A percentile compares a stretch with the other conserved stretches of the same genome.
Conservation (phyloP, 305 asterid genomes). For the Rubia peregrina region DNA sequence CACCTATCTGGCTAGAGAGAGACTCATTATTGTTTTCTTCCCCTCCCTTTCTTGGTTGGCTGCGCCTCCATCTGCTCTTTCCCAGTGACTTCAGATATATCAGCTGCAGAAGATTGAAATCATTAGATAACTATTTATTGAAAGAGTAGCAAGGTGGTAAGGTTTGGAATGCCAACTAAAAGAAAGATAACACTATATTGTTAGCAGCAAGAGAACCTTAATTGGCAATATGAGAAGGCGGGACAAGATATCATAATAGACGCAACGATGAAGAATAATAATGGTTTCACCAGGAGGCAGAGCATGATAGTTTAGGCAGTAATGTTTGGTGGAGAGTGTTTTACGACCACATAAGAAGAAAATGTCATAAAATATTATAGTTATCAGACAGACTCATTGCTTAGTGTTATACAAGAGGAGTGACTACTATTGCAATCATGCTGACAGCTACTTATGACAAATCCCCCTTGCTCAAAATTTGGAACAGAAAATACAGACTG, state of each 20-base stretch:
- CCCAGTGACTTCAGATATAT: constrained; percentile 69
- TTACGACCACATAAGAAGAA: background rate
- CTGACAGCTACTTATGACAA: background rate
- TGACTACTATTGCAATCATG: background rate
- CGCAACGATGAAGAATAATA: background rate
- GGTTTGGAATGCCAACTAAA: background rate
- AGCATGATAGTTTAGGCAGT: background rate
- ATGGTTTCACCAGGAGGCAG: no score
- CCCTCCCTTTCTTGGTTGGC: constrained; percentile 75
- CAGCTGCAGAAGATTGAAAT: constrained; percentile 36
- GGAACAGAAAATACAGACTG: background rate
- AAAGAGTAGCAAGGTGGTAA: background rate
- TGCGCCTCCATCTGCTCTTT: constrained; percentile 67
- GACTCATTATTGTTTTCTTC: constrained; percentile 54
- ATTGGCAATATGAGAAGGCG: background rate
- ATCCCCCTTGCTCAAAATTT: background rate
- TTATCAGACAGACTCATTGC: background rate
- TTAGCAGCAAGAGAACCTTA: background rate
- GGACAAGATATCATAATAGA: background rate
- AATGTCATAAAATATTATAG: background rate
- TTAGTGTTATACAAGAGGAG: no score
- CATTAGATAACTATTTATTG: background rate
- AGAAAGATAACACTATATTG: background rate
- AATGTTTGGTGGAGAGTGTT: background rate
- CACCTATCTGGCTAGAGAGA: constrained; percentile 2